Evolutionary conservation across 305 asterid species (phyloP).

Genomic region (Withania somnifera): DNA sequence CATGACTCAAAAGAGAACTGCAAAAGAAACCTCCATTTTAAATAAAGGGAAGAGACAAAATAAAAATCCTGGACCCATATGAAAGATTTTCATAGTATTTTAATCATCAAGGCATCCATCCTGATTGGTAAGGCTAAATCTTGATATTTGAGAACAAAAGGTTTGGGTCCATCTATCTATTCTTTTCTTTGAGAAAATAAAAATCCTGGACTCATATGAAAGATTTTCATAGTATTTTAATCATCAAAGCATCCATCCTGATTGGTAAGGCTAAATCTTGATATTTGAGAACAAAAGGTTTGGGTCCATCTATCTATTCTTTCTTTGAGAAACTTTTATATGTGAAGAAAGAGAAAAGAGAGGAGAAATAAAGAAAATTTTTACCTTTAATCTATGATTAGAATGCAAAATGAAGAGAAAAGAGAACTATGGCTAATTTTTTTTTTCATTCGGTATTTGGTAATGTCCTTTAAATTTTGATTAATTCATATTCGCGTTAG

Average conservation of each 20-base stretch:
- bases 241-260: not conserved
- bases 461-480: not conserved
- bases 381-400: not conserved
- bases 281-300: not conserved
- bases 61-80: not conserved
- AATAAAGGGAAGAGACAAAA: constrained; percentile 4
- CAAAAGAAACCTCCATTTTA: not conserved
- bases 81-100: not conserved
- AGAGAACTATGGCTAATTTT: too few species aligned
- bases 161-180: not conserved
- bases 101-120: not conserved
- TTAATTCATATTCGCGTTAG: not conserved
- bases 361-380: not conserved
- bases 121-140: not conserved
- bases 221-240: not conserved
- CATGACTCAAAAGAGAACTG: not conserved
- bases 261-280: not conserved
- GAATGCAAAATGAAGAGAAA: not conserved
- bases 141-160: not conserved
- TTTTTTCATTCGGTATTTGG: not conserved
- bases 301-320: not conserved
- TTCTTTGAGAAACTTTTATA: not conserved
- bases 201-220: not conserved
- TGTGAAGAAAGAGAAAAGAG: not conserved
- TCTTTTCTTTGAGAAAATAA: not conserved